A percentile compares a stretch with the other conserved stretches of the same genome.
These are phyloP conservation scores for Coemansia sp. DNA, from an alignment of 192 early-diverging fungal genomes.

Conservation along the genomic window DNA sequence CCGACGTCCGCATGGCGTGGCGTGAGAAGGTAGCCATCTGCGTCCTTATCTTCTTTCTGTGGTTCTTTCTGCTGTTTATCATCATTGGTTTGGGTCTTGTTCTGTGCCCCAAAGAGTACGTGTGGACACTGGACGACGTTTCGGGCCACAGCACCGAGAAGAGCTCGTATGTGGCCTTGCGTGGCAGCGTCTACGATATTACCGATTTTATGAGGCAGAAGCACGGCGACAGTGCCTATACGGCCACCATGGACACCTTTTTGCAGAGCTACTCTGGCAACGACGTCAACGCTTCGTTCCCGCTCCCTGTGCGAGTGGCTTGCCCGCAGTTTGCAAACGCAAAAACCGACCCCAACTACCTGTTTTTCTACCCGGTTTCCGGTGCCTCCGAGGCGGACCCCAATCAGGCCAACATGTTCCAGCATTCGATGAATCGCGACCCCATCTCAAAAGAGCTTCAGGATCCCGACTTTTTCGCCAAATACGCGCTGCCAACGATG, in stretches of 20 bases:
- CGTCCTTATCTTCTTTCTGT: conserved; percentile 82
- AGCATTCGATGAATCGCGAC: not conserved
- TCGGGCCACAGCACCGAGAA: conserved; percentile 47
- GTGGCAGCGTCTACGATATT: conserved; percentile 80
- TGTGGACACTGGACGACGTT: conserved; percentile 69
- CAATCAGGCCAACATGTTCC: conserved; percentile 22
- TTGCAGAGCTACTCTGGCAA: conserved; percentile 47
- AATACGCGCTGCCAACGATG: conserved; percentile 23
- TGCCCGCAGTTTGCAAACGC: conserved; percentile 53
- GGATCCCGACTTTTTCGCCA: conserved; percentile 22
- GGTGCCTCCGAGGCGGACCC: not conserved
- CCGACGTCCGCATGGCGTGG: conserved; percentile 95
- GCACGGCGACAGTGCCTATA: conserved; percentile 48
- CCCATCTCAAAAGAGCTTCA: conserved; percentile 26
- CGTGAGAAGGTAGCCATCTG: conserved; percentile 89
- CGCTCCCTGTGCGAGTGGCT: conserved; percentile 55
- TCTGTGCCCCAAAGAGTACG: conserved; percentile 69
- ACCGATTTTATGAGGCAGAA: conserved; percentile 47
- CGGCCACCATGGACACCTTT: conserved; percentile 6
- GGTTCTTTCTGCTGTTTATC: conserved; percentile 78
- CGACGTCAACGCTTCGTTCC: conserved; percentile 60
- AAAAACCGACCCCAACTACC: conserved; percentile 26
- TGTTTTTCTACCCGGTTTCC: conserved; percentile 10
- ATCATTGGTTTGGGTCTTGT: conserved; percentile 77
- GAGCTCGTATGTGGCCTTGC: conserved; percentile 62